A percentile compares a stretch with the other conserved stretches of the same genome.
phyloP scores from a whole-genome alignment of 2,329 filamentous ascomycete species.

The Fusarium buxicola region DNA sequence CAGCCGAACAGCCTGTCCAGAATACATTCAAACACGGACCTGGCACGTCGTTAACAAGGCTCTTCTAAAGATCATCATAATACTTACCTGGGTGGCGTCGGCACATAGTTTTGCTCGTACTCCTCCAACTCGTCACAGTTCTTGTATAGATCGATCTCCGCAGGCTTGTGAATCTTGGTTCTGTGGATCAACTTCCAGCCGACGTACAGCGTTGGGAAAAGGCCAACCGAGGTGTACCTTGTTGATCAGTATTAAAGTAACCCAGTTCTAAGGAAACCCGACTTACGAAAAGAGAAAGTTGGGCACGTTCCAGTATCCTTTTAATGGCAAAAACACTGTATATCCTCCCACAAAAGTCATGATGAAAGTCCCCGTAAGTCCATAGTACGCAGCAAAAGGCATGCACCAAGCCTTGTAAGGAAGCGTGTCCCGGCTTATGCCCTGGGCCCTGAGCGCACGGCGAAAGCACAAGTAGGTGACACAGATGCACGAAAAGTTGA shows the following conservation, averaged over 20 bases:
- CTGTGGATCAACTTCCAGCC: constrained; percentile 78
- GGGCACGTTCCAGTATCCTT: constrained; percentile 72
- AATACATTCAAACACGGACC: constrained; percentile 34
- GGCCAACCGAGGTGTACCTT: constrained; percentile 76
- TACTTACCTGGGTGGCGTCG: constrained; percentile 64
- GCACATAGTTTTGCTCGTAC: constrained; percentile 71
- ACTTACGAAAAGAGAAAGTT: constrained; percentile 78
- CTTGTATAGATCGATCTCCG: constrained; percentile 71
- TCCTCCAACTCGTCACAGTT: constrained; percentile 76
- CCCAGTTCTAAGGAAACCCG: neutral
- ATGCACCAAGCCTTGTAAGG: constrained; percentile 77
- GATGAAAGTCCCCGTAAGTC: constrained; percentile 69
- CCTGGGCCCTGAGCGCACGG: constrained; percentile 75
- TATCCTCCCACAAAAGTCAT: constrained; percentile 84
- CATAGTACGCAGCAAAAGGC: constrained; percentile 78
- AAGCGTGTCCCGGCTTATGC: constrained; percentile 73
- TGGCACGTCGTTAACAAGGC: constrained; percentile 11
- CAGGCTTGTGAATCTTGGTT: constrained; percentile 66
- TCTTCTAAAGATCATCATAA: neutral
- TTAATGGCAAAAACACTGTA: constrained; percentile 74
- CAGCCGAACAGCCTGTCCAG: constrained; percentile 37
- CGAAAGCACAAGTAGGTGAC: constrained; percentile 79
- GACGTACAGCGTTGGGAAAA: constrained; percentile 76
- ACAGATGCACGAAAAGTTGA: constrained; percentile 78
- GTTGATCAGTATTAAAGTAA: neutral